Base-by-base conservation (phyloP, 2,329 filamentous ascomycete genomes). In the Penicillium nordicum region DNA sequence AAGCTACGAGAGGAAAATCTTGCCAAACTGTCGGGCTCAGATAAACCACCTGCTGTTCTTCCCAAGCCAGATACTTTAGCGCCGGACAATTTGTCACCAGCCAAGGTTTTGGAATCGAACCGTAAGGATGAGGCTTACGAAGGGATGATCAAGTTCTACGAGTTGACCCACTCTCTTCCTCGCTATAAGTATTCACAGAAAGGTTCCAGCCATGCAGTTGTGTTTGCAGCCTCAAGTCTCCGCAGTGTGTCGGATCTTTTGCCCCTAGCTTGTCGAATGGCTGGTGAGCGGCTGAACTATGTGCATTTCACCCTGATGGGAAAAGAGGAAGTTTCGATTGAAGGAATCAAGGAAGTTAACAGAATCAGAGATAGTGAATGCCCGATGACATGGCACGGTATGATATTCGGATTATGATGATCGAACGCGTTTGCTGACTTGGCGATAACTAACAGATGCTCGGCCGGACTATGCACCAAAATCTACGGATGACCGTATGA, bases 241-340 rank as follows among this genome's bases (percentile, higher is more conserved):
- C 83, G 83, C 70, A 94, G 90, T 68, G 84, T 86, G 16, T 82
- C 89, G 0, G 82, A 83, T 32, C 72, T 97, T 51, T 77, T 96
- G 32, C 91, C 92, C 0, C 79, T 96, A 69, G 90, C 92, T 6
- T 97, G 94, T 72, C 84, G 90, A 65, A 97, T 97, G 92, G 87
- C 86, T 7, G 72, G 73, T 23, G 82, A 86, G 72, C 80, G 83
- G 54, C 79, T 82, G 57, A 96, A 85, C 67, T 82, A 85, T 60
- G 91, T 97, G 9, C 93, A 97, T 71, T 88, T 96, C 69, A 88
- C 84, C 0, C 75, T 97, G 4, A 82, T 95, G 76, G 88, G 92
- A 48, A 82, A 88, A 57, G 88, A 86, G 57, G 82, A 87, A 12
- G 82, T 96, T 49, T 77, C 83, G 0, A 73, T 95, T 49, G 80